Percentiles rank a stretch among this genome's conserved stretches.
These are phyloP conservation scores for Dictyostelium firmibasis DNA, from an alignment of 78 protist genomes.

Conservation along the genomic window DNA sequence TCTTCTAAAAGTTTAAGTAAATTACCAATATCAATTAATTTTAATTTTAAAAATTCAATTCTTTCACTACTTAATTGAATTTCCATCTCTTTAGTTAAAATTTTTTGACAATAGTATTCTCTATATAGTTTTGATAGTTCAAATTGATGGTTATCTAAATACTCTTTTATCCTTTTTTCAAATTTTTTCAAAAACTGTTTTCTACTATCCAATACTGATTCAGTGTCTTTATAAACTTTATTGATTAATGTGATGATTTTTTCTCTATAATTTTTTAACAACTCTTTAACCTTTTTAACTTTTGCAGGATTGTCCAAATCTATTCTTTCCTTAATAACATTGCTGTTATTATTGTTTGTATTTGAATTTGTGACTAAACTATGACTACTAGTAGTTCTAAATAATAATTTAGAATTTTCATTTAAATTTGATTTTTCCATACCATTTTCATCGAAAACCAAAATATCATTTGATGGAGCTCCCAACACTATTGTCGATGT, in stretches of 20 bases:
- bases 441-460: conserved; percentile 1
- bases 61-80: neutral
- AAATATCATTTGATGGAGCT: neutral
- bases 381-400: neutral
- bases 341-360: neutral
- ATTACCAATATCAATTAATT: conserved; percentile 32
- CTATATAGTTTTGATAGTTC: neutral
- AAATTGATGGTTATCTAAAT: conserved; percentile 17
- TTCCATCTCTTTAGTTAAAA: neutral
- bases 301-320: conserved; percentile 51
- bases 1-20: conserved; percentile 30
- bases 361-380: neutral
- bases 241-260: conserved; percentile 38
- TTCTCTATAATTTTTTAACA: conserved; percentile 25
- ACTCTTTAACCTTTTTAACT: conserved; percentile 57
- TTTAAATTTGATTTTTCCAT: neutral
- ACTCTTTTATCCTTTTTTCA: conserved; percentile 17
- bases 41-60: conserved; percentile 26
- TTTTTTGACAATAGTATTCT: neutral
- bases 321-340: neutral
- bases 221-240: conserved; percentile 11
- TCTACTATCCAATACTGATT: neutral
- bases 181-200: neutral
- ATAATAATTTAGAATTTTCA: neutral
- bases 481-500: neutral